Evolutionary conservation across 768 basidiomycete genomes (phyloP).

Genomic region (Piloderma croceum): DNA sequence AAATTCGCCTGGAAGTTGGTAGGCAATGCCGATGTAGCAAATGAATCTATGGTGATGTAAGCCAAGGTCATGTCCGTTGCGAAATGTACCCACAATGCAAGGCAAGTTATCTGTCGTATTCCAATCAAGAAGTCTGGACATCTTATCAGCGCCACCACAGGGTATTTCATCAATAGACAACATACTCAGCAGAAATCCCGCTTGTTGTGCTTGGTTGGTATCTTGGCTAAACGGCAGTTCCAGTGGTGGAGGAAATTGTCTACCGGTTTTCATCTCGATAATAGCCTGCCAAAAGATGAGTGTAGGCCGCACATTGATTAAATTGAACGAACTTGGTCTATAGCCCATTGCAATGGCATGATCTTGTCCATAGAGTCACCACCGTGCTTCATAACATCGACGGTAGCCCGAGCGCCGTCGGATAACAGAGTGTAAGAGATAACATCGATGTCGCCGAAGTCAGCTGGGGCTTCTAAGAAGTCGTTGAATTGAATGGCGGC

Average conservation of each 20-base stretch:
- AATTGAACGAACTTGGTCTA: conserved; percentile 67
- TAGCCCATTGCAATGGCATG: conserved; percentile 70
- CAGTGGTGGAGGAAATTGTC: conserved; percentile 47
- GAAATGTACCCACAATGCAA: conserved; percentile 49
- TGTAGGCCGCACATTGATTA: no score
- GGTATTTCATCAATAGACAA: conserved; percentile 4
- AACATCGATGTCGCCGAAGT: conserved; percentile 37
- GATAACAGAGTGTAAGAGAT: conserved; percentile 67
- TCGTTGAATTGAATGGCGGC: conserved; percentile 59
- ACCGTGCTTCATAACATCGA: conserved; percentile 60
- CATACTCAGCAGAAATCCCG: conserved; percentile 51
- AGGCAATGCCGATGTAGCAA: conserved; percentile 66
- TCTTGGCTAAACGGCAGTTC: conserved; percentile 71
- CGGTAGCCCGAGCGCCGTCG: conserved; percentile 58
- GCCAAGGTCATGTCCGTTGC: conserved; percentile 8
- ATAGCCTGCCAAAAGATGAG: conserved; percentile 46
- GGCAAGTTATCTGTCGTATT: conserved; percentile 52
- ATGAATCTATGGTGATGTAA: conserved; percentile 67
- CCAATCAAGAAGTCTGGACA: conserved; percentile 59
- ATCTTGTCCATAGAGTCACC: conserved; percentile 66
- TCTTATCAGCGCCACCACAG: conserved; percentile 2
- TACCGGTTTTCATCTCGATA: conserved; percentile 61
- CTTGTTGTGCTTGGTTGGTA: conserved; percentile 61
- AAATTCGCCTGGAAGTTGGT: conserved; percentile 71
- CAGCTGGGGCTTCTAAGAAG: no score